A percentile compares a stretch with the other conserved stretches of the same genome.
Evolutionary conservation across 75 land plant species (phyloP).

Genomic region (Ceratopteris richardii): DNA sequence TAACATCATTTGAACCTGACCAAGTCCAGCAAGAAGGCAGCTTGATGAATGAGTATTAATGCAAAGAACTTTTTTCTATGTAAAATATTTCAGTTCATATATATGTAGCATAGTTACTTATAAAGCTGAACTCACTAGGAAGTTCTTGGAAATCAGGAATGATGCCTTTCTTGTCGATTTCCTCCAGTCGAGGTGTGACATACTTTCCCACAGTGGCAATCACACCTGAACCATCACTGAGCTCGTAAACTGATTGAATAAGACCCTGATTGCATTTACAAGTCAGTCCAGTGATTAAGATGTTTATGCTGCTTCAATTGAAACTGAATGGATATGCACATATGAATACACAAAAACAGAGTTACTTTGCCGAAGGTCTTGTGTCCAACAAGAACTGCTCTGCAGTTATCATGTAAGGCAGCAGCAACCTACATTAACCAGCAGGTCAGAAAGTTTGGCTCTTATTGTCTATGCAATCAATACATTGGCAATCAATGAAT

Average conservation of each 20-base stretch:
- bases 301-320: no score
- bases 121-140: slow-evolving; percentile 43
- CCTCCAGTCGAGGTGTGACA: slow-evolving; percentile 74
- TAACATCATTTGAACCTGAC: no score
- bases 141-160: slow-evolving; percentile 67
- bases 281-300: not conserved
- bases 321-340: no score
- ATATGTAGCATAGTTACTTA: no score
- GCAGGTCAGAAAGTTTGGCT: no score
- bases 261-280: slow-evolving; percentile 47
- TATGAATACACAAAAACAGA: no score
- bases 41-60: no score
- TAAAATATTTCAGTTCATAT: no score
- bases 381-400: slow-evolving; percentile 90
- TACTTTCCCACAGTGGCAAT: slow-evolving; percentile 92
- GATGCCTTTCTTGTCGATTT: slow-evolving; percentile 90
- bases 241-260: slow-evolving; percentile 93
- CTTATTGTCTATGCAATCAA: no score
- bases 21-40: no score
- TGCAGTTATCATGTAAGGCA: slow-evolving; percentile 96
- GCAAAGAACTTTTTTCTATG: no score
- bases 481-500: no score
- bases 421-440: slow-evolving; percentile 65
- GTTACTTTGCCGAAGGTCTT: slow-evolving; percentile 90
- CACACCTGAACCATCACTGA: slow-evolving; percentile 92